Base-by-base conservation (phyloP, 2,329 filamentous ascomycete species). In the Cadophora gregata region DNA sequence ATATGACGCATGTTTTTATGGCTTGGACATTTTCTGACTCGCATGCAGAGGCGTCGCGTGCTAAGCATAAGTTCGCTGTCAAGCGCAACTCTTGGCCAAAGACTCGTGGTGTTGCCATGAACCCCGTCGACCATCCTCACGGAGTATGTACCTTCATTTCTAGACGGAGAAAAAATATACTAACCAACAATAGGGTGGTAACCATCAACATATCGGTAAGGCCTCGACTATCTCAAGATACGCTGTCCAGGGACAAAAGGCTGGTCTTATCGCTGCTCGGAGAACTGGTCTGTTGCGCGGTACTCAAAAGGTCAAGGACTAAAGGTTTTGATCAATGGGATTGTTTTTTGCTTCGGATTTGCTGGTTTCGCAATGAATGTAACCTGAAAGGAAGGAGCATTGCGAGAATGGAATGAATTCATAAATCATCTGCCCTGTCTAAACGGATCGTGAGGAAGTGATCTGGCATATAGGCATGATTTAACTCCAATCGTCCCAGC, bases 81-180 rank as follows among this genome's bases (percentile, higher is more conserved):
- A 99, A 99, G 93, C 93, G 96, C 82, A 98, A 99, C 93, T 95
- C 90, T 81, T 99, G 96, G 96, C 96, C 96, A 86, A 97, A 97
- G 93, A 99, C 96, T 89, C 95, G 96, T 96, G 96, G 96, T 97
- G 96, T 99, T 91, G 96, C 96, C 85, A 99, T 99, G 96, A 99
- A 99, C 88, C 96, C 96, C 79, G 96, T 99, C 80, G 96, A 99
- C 86, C 96, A 99, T 90, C 92, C 92, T 84, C 92, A 96, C 90
- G 92, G 92, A 92, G 92, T 77, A 76, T 53, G 75, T 70, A 55
- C 31, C 36, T 33, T 33, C 45, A 63, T 7, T 19, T 6, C 33
- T 14, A 45, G 16, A 50, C 36, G 7, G n/a, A n/a, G 24, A 60
- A 24, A 60, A 48, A 66, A 38, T 68, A 72, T 72, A 72, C 83